These are phyloP conservation scores for Coccomyxa sp. DNA, from an alignment of 139 green algal genomes.

Conservation along the genomic window DNA sequence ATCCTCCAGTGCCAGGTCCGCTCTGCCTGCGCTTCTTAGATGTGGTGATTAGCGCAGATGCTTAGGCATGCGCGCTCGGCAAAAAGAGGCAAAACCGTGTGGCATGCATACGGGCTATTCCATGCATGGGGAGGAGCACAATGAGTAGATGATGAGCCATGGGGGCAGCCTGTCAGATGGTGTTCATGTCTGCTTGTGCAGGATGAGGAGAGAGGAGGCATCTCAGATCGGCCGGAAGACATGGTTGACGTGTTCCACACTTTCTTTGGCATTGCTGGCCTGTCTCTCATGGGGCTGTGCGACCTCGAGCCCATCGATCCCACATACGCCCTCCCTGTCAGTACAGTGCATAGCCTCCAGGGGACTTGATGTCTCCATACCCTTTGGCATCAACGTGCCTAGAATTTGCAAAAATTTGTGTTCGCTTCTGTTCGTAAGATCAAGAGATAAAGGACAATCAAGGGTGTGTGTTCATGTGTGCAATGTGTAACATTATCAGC, in stretches of 20 bases:
- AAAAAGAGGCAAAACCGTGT: not conserved
- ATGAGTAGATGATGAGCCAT: too few relatives aligned
- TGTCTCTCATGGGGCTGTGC: slow-evolving; percentile 79
- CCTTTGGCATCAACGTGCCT: too few relatives aligned
- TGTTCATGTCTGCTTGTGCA: slow-evolving; percentile 27
- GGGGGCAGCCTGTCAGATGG: too few relatives aligned
- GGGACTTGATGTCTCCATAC: too few relatives aligned
- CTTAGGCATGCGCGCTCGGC: not conserved
- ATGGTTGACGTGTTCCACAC: slow-evolving; percentile 97
- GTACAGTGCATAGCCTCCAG: slow-evolving; percentile 35
- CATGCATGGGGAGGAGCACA: too few relatives aligned
- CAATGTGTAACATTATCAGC: too few relatives aligned
- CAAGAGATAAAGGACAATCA: too few relatives aligned
- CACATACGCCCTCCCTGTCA: slow-evolving; percentile 77
- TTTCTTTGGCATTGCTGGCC: slow-evolving; percentile 95
- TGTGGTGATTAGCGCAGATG: not conserved
- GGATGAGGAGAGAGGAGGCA: slow-evolving; percentile 91
- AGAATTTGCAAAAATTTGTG: too few relatives aligned
- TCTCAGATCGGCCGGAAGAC: slow-evolving; percentile 94
- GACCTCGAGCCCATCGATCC: slow-evolving; percentile 78
- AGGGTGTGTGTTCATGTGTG: too few relatives aligned
- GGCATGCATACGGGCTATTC: not conserved
- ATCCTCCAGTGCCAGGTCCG: slow-evolving; percentile 83
- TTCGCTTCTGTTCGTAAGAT: too few relatives aligned
- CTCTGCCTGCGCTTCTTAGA: too few relatives aligned